Conservation (phyloP, 1,139 yeast species). For the Scheffersomyces quercinus region DNA sequence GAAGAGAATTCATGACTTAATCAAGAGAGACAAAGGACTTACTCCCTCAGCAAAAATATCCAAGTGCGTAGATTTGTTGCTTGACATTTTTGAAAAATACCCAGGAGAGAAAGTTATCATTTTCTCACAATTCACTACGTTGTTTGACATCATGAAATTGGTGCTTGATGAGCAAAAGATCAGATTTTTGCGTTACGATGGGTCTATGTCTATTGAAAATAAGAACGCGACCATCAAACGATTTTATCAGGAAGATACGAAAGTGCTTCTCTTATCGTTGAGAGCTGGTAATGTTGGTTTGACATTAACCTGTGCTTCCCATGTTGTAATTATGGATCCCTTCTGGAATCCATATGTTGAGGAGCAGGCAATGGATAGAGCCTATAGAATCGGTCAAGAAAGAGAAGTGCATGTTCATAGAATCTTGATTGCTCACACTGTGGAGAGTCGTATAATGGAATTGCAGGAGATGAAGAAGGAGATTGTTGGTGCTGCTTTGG, state of each 20-base stretch:
- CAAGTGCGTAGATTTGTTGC: constrained; percentile 47
- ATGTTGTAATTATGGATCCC: constrained; percentile 87
- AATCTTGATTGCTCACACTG: constrained; percentile 63
- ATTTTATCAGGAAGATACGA: constrained; percentile 58
- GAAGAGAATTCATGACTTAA: constrained; percentile 26
- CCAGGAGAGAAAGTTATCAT: constrained; percentile 68
- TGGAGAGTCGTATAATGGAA: constrained; percentile 82
- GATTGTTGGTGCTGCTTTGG: constrained; percentile 75
- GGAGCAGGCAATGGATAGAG: constrained; percentile 94
- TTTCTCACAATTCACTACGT: constrained; percentile 82
- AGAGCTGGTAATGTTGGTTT: constrained; percentile 94
- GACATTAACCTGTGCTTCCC: constrained; percentile 90
- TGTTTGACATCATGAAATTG: constrained; percentile 69
- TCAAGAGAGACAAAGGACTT: constrained; percentile 26
- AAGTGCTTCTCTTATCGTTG: constrained; percentile 69
- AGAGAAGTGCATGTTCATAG: constrained; percentile 74
- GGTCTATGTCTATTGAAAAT: constrained; percentile 68
- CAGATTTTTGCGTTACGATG: constrained; percentile 69
- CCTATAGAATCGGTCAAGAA: constrained; percentile 89
- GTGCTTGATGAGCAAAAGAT: constrained; percentile 52
- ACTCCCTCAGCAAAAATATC: constrained; percentile 57
- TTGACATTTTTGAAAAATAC: constrained; percentile 37
- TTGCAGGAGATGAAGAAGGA: constrained; percentile 75
- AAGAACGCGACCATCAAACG: constrained; percentile 63
- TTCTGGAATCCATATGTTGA: constrained; percentile 97